Evolutionary conservation across 164 flowering plant species (phyloP), one percentile per base, ranked within the genome.

Genomic region (Magnolia sinica): DNA sequence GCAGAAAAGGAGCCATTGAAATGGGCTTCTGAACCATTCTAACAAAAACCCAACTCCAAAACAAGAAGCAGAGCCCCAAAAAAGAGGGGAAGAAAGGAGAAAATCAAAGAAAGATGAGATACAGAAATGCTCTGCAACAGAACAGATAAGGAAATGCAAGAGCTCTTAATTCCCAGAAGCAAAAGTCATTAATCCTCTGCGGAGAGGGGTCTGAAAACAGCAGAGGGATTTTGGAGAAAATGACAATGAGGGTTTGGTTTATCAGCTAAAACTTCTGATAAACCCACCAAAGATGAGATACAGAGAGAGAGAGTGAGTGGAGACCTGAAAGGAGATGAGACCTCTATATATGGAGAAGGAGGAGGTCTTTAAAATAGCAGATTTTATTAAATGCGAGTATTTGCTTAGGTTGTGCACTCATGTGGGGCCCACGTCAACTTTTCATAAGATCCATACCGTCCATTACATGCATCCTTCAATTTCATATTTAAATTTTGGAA

Each of bases 1-100:
- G 63, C 79, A 88, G 61, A 82, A 67, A 45, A 77, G 87, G 79
- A 79, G 76, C 83, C 81, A 87, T 71, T 6, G 66, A 79, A 82
- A 69, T 74, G 77, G 76, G 82, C 31, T 74, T 82, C 77, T 73
- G 50, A 70, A 80, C 22, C 78, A 74, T 85, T 79, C 64, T 85
- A 2, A 23, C 88, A 86, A 84, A 37, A 74, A 59, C 51, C 31
- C 67, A 71, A 4, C 20, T 64, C 50, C 51, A 70, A 7, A 64
- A 49, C 24, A 71, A 68, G 50, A 65, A n/a, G 1, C 3, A 55
- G 18, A 11, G 61, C 13, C 45, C 8, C 8, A 68, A 31, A 31
- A 37, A 68, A 8, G 29, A 37, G 31, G n/a, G 70, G 70, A 64
- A 10, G 18, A 7, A 52, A 51, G 78, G 64, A 81, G 79, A 78